phyloP scores from a whole-genome alignment of 768 basidiomycete species.

The Collybia sordida region DNA sequence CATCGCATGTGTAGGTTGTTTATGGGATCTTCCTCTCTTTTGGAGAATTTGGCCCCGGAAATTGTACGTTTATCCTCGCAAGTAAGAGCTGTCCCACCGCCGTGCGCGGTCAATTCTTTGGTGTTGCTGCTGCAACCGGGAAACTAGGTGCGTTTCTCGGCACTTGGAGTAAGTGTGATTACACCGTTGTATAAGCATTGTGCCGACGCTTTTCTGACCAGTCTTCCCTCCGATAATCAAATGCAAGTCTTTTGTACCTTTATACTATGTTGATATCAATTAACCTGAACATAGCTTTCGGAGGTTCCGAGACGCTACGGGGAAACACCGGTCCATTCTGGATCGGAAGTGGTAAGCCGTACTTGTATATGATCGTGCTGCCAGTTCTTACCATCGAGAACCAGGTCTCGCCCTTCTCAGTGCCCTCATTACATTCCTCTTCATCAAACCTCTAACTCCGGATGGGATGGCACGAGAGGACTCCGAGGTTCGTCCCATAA shows the following conservation, averaged over 20 bases:
- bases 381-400: slow-evolving; percentile 1
- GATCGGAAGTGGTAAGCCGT: slow-evolving; percentile 61
- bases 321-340: slow-evolving; percentile 87
- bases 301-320: slow-evolving; percentile 44
- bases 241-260: slow-evolving; percentile 31
- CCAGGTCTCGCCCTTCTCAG: slow-evolving; percentile 71
- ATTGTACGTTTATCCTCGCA: slow-evolving; percentile 80
- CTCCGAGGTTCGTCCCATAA: slow-evolving; percentile 50
- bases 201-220: slow-evolving; percentile 18
- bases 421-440: slow-evolving; percentile 68
- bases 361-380: background rate
- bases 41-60: slow-evolving; percentile 88
- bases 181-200: background rate
- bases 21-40: slow-evolving; percentile 90
- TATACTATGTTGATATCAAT: slow-evolving; percentile 3
- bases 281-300: slow-evolving; percentile 47
- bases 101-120: slow-evolving; percentile 81
- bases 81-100: slow-evolving; percentile 83
- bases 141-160: slow-evolving; percentile 83
- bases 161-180: slow-evolving; percentile 61
- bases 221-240: slow-evolving; percentile 67
- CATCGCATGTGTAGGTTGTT: slow-evolving; percentile 48
- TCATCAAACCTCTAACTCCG: slow-evolving; percentile 69
- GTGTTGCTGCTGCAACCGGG: slow-evolving; percentile 49
- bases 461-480: slow-evolving; percentile 84